Evolutionary conservation across 768 basidiomycete genomes (phyloP), one percentile per base, ranked within the genome.

Genomic region (Rhodocollybia butyracea): DNA sequence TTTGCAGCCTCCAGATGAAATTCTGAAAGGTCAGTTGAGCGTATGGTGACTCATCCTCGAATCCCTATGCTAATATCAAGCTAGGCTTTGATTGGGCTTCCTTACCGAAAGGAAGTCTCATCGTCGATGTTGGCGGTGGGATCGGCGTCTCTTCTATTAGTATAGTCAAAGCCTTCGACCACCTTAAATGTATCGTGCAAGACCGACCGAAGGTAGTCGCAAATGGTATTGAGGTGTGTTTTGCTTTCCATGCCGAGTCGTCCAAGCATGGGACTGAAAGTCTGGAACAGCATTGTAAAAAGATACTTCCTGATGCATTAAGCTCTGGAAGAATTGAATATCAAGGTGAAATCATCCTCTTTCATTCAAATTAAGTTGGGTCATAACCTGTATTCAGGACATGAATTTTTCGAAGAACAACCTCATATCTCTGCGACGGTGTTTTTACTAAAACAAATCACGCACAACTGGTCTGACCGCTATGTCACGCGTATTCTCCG

Each of bases 401-500:
- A 53, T 39, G 56, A 67, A 52, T 70, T 68, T 59, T 68, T 71
- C 54, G 47, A 51, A 1, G 59, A 62, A 0, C 68, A 70, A 46
- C 64, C 68, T 2, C 64, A 66, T 1, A 60, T 56, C 39, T 40
- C 61, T 31, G 63, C 69, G 8, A 55, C 61, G 3, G 60, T 71
- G 8, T 73, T 68, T 58, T 57, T 71, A 38, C 17, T 71, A 24
- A 60, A 69, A 12, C 45, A 52, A 36, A 67, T 70, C 32, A 36
- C 66, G 27, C 72, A 73, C 57, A 66, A 73, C 58, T 71, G 70
- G 70, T 45, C 64, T 5, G 66, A 69, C 52, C 57, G 52, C 0
- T 26, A 61, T 22, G 59, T 50, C 34, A 5, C 38, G 6, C 41
- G 46, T 11, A 68, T 73, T 39, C 63, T 73, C 15, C 32, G 46